Evolutionary conservation across 2,329 filamentous ascomycete species (phyloP), one percentile per base, ranked within the genome.

Genomic region (Microcyclospora tardicrescens): DNA sequence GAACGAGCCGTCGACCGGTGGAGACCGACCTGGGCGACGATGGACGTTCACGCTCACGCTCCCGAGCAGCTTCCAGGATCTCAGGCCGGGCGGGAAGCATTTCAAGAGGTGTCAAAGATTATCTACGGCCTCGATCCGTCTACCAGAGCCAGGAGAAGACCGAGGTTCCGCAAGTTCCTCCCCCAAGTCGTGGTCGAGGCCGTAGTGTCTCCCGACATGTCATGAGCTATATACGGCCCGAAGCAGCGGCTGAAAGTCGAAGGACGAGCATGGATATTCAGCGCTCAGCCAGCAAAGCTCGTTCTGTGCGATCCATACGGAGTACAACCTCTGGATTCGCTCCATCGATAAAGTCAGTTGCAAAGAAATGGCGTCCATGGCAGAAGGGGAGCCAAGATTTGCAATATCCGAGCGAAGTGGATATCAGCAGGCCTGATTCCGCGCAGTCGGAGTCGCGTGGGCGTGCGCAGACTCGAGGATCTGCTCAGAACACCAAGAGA

Each of bases 191-290:
- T 9, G 63, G 57, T 38, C 55, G 60, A 34, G 45, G 51, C 8
- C 55, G 54, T 16, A 65, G 61, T 40, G 59, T 63, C 41, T 34
- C 41, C 8, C 53, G 49, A 37, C 48, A 58, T 12, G 33, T 40
- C 8, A 30, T 13, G 33, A 33, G 36, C 13, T 40, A 11, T 29
- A 28, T 67, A 40, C 57, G 63, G 31, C 62, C 64, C 1, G 45
- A 41, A 15, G 50, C 44, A 13, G 41, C 48, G 4, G 38, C 39
- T 5, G 43, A 49, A 10, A 49, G 47, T 29, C 45, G 47, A 12
- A 51, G 47, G 34, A 37, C 39, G 9, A 55, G 53, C 40, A 40
- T 51, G 50, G 60, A 42, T 53, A 53, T 35, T 13, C 48, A 42
- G 35, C 58, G 43, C 57, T 51, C 45, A 53, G 56, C 36, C 13